A percentile compares a stretch with the other conserved stretches of the same genome.
Evolutionary conservation across 768 basidiomycete species (phyloP).

Genomic region (Suillus brevipes): DNA sequence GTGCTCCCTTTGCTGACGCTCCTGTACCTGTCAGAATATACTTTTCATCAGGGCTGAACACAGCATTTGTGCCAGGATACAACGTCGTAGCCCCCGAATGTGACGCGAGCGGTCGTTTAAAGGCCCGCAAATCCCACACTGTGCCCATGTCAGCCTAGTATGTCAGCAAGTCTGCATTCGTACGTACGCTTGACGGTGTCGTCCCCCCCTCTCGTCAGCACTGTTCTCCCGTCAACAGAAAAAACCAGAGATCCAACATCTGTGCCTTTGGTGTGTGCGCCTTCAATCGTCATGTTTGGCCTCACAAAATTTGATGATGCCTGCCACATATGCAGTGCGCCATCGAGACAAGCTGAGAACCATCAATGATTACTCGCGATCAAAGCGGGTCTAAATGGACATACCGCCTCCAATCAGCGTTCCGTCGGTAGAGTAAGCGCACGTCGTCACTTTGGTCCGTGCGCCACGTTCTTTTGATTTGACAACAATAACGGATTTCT

Average conservation of each 20-base stretch:
- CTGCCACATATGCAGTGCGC: slow-evolving; percentile 92
- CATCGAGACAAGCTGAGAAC: slow-evolving; percentile 79
- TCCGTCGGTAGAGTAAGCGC: slow-evolving; percentile 89
- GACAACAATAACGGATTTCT: slow-evolving; percentile 94
- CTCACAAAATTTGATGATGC: slow-evolving; percentile 90
- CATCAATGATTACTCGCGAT: slow-evolving; percentile 5
- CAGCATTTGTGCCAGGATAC: slow-evolving; percentile 91
- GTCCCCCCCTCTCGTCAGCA: slow-evolving; percentile 91
- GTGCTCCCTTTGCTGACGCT: slow-evolving; percentile 61
- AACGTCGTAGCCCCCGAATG: slow-evolving; percentile 66
- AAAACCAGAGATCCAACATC: slow-evolving; percentile 88
- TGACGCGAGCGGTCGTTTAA: slow-evolving; percentile 85
- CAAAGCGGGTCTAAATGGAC: slow-evolving; percentile 25
- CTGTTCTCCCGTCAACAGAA: slow-evolving; percentile 81
- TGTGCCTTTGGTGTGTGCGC: slow-evolving; percentile 82
- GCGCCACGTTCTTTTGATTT: slow-evolving; percentile 95
- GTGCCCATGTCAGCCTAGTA: slow-evolving; percentile 9
- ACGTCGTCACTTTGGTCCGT: slow-evolving; percentile 86
- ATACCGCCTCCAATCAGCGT: slow-evolving; percentile 84
- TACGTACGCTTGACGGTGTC: slow-evolving; percentile 91
- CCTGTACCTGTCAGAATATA: slow-evolving; percentile 84
- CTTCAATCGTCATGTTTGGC: slow-evolving; percentile 83
- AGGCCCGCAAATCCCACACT: slow-evolving; percentile 95
- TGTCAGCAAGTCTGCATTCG: slow-evolving; percentile 6
- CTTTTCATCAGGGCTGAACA: slow-evolving; percentile 94